Percentiles rank a stretch among this genome's conserved stretches.
These are phyloP conservation scores for Pinus tabuliformis DNA, from an alignment of 75 land plant species.

Conservation along the genomic window DNA sequence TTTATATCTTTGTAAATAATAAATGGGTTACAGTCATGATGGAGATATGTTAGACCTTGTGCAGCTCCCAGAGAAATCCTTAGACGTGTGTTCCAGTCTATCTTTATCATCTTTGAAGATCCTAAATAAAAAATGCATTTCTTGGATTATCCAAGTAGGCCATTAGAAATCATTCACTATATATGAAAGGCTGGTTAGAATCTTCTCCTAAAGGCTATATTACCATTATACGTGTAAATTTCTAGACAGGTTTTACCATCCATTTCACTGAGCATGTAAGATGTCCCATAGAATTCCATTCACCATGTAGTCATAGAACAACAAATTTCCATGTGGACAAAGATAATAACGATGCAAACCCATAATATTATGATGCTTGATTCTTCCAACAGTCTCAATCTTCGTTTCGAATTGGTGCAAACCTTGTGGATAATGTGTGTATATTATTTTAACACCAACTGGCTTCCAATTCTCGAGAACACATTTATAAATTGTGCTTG, in stretches of 20 bases:
- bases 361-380: constrained; percentile 92
- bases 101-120: too few species aligned
- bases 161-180: too few species aligned
- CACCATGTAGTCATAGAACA: constrained; percentile 97
- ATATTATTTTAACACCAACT: constrained; percentile 85
- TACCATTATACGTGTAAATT: too few species aligned
- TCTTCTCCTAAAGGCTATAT: too few species aligned
- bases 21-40: constrained; percentile 93
- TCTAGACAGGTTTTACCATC: too few species aligned
- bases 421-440: constrained; percentile 76
- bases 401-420: constrained; percentile 90
- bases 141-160: too few species aligned
- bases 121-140: too few species aligned
- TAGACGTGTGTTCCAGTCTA: constrained; percentile 90
- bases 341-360: constrained; percentile 89
- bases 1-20: constrained; percentile 95
- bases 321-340: constrained; percentile 75
- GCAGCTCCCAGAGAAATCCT: constrained; percentile 90
- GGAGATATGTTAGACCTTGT: constrained; percentile 89
- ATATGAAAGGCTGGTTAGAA: too few species aligned
- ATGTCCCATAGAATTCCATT: constrained; percentile 97
- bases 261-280: constrained; percentile 67
- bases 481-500: constrained; percentile 96
- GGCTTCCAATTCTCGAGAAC: constrained; percentile 89
- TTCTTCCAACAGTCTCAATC: constrained; percentile 85